Base-by-base conservation (phyloP, 768 basidiomycete genomes). In the Boletus vermiculosoides region DNA sequence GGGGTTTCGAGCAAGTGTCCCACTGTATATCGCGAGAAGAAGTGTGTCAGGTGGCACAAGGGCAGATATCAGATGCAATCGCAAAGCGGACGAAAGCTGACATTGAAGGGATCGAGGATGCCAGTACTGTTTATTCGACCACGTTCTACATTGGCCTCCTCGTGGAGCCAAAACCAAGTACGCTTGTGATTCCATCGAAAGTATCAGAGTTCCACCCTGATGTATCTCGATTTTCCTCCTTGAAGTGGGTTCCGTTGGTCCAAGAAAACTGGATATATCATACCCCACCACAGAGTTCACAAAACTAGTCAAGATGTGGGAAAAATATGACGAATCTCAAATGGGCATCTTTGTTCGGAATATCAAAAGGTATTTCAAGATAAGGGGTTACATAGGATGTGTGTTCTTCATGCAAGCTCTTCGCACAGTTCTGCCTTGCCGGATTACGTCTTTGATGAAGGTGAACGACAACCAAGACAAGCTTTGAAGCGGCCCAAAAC, bases 331-430 rank as follows among this genome's bases (percentile, higher is more conserved):
- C 57, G 89, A 93, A 63, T 78, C 83, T 15, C 85, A 84, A 53
- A 99, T 99, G 97, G 94, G 94, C 22, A 90, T 99, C 58, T 83
- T 92, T 48, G 88, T 99, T 30, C 86, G 93, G 48, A 89, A 98
- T 70, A 92, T 98, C 68, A 97, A 86, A 80, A 87, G 86, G 95
- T 94, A 66, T 66, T 63, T 64, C 55, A 47, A 54, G 61, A 47
- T 15, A 49, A 56, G 56, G 49, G 41, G 45, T 61, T 48, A 30
- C 22, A 28, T 50, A 13, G 22, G 39, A 58, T 51, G 10, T 22
- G 53, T 54, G 54, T 62, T 57, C 65, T 63, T 68, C 64, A 68
- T 63, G 48, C 58, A 60, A 49, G 62, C 58, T 51, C 57, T 54
- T 28, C 42, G 39, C 37, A 18, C 64, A 94, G 93, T 63, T 80